Evolutionary conservation across 805 yeast species (phyloP).

Genomic region (Zygoascus flipseniorum): DNA sequence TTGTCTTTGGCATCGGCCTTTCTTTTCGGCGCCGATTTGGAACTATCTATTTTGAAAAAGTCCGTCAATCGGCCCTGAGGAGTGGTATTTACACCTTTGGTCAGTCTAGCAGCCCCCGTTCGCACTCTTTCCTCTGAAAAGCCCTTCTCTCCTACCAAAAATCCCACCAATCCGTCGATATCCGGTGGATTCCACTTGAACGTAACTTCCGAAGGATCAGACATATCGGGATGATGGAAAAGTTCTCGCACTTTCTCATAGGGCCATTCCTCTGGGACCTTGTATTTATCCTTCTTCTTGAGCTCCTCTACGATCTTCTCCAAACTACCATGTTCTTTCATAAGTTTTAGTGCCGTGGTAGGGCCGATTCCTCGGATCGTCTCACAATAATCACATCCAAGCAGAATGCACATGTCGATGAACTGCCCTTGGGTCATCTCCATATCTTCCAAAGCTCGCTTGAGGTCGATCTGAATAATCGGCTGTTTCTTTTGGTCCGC

Average conservation of each 20-base stretch:
- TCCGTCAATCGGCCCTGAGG: slow-evolving; percentile 91
- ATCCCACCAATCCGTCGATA: slow-evolving; percentile 71
- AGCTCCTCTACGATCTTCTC: slow-evolving; percentile 69
- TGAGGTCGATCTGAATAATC: slow-evolving; percentile 69
- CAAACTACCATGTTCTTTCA: slow-evolving; percentile 73
- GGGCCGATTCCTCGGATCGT: slow-evolving; percentile 95
- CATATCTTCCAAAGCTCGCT: slow-evolving; percentile 63
- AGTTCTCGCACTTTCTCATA: slow-evolving; percentile 78
- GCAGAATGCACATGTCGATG: slow-evolving; percentile 81
- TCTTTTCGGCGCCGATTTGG: slow-evolving; percentile 12
- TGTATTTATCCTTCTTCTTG: slow-evolving; percentile 53
- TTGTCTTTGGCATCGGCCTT: slow-evolving; percentile 10
- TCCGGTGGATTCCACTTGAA: slow-evolving; percentile 89
- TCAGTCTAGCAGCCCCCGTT: slow-evolving; percentile 76
- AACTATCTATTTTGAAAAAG: slow-evolving; percentile 62
- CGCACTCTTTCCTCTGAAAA: slow-evolving; percentile 88
- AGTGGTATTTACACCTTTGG: slow-evolving; percentile 74
- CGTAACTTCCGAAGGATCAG: slow-evolving; percentile 48
- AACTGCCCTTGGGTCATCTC: slow-evolving; percentile 67
- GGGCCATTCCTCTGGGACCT: slow-evolving; percentile 93
- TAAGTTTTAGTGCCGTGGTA: slow-evolving; percentile 81
- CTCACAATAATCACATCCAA: slow-evolving; percentile 97
- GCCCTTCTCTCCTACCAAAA: slow-evolving; percentile 79
- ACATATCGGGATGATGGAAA: slow-evolving; percentile 75
- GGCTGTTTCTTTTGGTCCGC: slow-evolving; percentile 92